Conservation (phyloP, 2,329 filamentous ascomycete species). For the Penicillium corylophilum region DNA sequence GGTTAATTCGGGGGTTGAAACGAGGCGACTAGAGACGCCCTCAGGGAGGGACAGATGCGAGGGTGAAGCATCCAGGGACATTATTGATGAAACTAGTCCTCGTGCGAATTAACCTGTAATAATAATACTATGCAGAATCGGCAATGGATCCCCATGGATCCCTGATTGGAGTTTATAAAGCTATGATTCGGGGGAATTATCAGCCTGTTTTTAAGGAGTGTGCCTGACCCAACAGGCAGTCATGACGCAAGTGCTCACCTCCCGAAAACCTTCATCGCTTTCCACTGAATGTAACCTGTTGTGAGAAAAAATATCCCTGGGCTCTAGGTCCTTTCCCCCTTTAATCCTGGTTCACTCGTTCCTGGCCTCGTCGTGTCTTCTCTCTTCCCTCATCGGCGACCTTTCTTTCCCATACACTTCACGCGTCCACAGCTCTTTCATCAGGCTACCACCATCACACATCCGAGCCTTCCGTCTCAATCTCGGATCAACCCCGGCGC, state of each 20-base stretch:
- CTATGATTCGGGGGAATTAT: constrained; percentile 9
- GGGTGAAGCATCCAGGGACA: constrained; percentile 12
- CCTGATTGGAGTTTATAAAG: neutral
- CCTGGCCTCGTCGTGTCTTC: neutral
- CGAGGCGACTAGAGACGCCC: constrained; percentile 56
- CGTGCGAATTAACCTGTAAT: neutral
- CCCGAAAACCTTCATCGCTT: constrained; percentile 1
- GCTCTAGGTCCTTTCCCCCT: neutral
- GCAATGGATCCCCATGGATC: neutral
- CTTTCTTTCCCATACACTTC: neutral
- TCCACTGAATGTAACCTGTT: constrained; percentile 10
- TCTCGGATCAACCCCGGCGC: constrained; percentile 22
- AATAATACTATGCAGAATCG: neutral
- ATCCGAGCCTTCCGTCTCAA: constrained; percentile 13
- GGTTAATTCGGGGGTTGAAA: constrained; percentile 60
- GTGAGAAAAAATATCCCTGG: neutral
- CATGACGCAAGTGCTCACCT: constrained; percentile 24
- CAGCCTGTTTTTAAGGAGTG: constrained; percentile 13
- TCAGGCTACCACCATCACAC: constrained; percentile 3
- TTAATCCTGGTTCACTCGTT: neutral
- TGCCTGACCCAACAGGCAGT: constrained; percentile 18
- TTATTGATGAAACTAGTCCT: neutral
- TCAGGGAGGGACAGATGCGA: constrained; percentile 54
- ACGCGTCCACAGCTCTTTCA: neutral
- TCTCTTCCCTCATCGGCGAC: constrained; percentile 1